A percentile compares a stretch with the other conserved stretches of the same genome.
These are phyloP conservation scores for Chaetomiaceae sp. DNA, from an alignment of 2,329 filamentous ascomycete species.

Conservation along the genomic window DNA sequence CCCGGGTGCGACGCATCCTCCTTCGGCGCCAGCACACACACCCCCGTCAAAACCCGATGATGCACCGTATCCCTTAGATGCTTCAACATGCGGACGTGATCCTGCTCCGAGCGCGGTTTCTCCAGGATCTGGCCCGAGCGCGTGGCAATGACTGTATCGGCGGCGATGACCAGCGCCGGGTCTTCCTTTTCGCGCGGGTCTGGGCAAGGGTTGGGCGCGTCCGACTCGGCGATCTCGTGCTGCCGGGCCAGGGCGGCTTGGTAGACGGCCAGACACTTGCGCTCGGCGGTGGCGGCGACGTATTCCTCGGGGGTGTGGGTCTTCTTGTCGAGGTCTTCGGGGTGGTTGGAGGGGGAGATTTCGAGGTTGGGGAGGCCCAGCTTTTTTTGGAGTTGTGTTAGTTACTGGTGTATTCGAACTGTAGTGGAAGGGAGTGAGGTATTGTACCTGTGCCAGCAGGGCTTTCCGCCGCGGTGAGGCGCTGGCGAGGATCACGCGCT, in stretches of 20 bases:
- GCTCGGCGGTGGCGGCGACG: constrained; percentile 77
- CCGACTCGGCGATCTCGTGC: constrained; percentile 26
- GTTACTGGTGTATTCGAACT: too few species aligned
- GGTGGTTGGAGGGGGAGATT: constrained; percentile 74
- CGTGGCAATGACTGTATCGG: constrained; percentile 85
- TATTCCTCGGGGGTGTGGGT: constrained; percentile 79
- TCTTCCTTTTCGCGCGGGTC: constrained; percentile 44
- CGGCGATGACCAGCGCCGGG: constrained; percentile 79
- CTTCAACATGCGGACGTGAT: constrained; percentile 81
- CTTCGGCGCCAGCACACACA: constrained; percentile 78
- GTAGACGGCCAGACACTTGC: constrained; percentile 77
- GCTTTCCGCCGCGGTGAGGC: constrained; percentile 80
- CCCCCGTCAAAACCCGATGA: constrained; percentile 82
- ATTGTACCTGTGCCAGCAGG: constrained; percentile 71
- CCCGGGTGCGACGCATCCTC: constrained; percentile 78
- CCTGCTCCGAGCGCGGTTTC: constrained; percentile 77
- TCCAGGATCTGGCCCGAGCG: constrained; percentile 75
- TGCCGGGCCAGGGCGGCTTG: constrained; percentile 41
- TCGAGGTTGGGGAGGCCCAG: constrained; percentile 79
- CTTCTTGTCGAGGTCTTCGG: constrained; percentile 79
- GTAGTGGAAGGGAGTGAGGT: too few species aligned
- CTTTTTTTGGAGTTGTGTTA: too few species aligned
- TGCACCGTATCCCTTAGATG: constrained; percentile 69
- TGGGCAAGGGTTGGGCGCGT: constrained; percentile 31
- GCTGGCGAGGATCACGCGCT: constrained; percentile 84